These are phyloP conservation scores for Kwoniella sp. DNA, from an alignment of 768 basidiomycete species.

Conservation along the genomic window DNA sequence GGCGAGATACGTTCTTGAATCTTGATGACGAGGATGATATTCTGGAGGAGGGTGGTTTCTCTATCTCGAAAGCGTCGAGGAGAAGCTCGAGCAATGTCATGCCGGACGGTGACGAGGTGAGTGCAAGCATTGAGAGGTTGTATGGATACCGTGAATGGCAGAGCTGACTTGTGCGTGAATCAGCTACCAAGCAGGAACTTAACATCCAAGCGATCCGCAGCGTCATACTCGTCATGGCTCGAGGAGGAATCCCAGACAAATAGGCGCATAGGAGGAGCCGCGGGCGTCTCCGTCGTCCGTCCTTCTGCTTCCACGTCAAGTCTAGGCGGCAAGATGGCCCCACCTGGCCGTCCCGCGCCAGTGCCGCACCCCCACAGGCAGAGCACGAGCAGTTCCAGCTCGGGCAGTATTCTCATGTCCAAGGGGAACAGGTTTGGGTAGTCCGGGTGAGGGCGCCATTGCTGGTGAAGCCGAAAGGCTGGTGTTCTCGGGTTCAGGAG, in stretches of 20 bases:
- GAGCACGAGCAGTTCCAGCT: slow-evolving; percentile 3
- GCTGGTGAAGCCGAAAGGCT: too few relatives aligned
- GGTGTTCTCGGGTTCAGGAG: too few relatives aligned
- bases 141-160: too few relatives aligned
- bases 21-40: slow-evolving; percentile 8
- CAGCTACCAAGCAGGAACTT: too few relatives aligned
- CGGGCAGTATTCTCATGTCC: slow-evolving; percentile 14
- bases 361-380: slow-evolving; percentile 12
- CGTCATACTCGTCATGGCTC: slow-evolving; percentile 14
- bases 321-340: neutral
- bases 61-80: neutral
- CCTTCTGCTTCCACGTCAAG: neutral
- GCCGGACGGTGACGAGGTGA: neutral
- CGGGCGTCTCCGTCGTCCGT: slow-evolving; percentile 19
- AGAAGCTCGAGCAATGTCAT: neutral
- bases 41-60: slow-evolving; percentile 11
- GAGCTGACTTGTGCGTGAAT: too few relatives aligned
- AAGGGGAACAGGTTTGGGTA: slow-evolving; percentile 11
- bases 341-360: slow-evolving; percentile 5
- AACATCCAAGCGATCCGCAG: slow-evolving; percentile 1
- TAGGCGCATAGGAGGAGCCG: slow-evolving; percentile 14
- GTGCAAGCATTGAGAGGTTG: too few relatives aligned
- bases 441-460: too few relatives aligned
- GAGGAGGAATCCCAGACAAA: slow-evolving; percentile 24
- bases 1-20: slow-evolving; percentile 2